A percentile compares a stretch with the other conserved stretches of the same genome.
These are phyloP conservation scores for Chionographis japonica DNA, from an alignment of 106 monocot genomes.

Conservation along the genomic window DNA sequence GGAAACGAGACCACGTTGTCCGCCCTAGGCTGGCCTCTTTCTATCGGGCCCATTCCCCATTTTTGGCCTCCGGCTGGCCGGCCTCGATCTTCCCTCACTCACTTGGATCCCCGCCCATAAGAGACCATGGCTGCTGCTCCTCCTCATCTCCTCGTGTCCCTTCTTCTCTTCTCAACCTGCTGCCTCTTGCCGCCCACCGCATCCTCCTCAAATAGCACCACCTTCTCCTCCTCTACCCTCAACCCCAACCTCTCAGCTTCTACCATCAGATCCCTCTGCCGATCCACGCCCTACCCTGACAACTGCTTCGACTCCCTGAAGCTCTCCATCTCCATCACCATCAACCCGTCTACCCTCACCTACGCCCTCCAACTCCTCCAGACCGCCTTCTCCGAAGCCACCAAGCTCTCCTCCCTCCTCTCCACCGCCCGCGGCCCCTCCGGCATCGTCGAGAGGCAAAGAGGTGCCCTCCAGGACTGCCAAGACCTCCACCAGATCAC, in stretches of 20 bases:
- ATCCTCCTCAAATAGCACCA: slow-evolving; percentile 2
- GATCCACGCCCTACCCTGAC: slow-evolving; percentile 55
- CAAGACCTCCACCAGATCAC: slow-evolving; percentile 58
- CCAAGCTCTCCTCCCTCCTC: slow-evolving; percentile 30
- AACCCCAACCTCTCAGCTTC: neutral
- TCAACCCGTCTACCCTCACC: slow-evolving; percentile 37
- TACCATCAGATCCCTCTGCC: slow-evolving; percentile 28
- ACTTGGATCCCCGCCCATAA: too few relatives aligned
- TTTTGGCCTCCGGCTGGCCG: too few relatives aligned
- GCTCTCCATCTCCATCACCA: slow-evolving; percentile 41
- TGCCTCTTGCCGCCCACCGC: slow-evolving; percentile 5
- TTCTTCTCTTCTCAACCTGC: slow-evolving; percentile 5
- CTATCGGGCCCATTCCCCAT: too few relatives aligned
- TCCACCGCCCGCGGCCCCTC: slow-evolving; percentile 9
- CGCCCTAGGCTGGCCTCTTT: too few relatives aligned
- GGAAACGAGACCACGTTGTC: too few relatives aligned
- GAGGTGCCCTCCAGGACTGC: slow-evolving; percentile 69
- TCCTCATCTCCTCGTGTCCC: slow-evolving; percentile 1
- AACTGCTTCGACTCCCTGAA: slow-evolving; percentile 56
- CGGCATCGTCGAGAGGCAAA: slow-evolving; percentile 32
- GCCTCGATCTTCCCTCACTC: too few relatives aligned
- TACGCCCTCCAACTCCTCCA: slow-evolving; percentile 33
- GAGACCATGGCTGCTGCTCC: too few relatives aligned
- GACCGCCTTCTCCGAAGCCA: slow-evolving; percentile 37
- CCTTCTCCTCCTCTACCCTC: slow-evolving; percentile 1